A percentile compares a stretch with the other conserved stretches of the same genome.
Conservation (phyloP, 192 early-diverging fungal species). For the Gaertneriomyces sp. region DNA sequence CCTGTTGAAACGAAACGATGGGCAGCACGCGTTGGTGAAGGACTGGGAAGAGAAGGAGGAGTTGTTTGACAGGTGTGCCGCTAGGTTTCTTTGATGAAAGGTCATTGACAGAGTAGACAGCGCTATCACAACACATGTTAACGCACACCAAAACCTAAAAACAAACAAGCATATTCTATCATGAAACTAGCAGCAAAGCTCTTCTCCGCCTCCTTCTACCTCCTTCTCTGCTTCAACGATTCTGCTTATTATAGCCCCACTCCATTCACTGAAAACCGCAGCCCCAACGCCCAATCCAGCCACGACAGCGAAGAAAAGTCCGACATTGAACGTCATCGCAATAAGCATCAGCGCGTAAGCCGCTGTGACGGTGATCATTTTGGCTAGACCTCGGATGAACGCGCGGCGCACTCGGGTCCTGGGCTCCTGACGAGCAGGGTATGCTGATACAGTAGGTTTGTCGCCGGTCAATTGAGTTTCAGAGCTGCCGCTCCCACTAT, state of each 20-base stretch:
- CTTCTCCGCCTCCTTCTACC: slow-evolving; percentile 4
- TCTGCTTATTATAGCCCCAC: background rate
- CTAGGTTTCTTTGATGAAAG: too few relatives aligned
- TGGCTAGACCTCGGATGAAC: slow-evolving; percentile 37
- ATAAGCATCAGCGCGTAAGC: slow-evolving; percentile 59
- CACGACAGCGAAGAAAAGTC: slow-evolving; percentile 56
- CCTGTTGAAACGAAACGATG: too few relatives aligned
- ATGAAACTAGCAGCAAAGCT: slow-evolving; percentile 21
- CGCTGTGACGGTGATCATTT: slow-evolving; percentile 39
- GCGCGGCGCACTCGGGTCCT: slow-evolving; percentile 11
- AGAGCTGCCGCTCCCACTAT: background rate
- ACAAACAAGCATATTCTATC: background rate
- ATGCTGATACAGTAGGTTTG: background rate
- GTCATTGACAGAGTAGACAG: too few relatives aligned
- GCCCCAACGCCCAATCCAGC: slow-evolving; percentile 48
- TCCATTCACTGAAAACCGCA: slow-evolving; percentile 38
- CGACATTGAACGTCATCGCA: slow-evolving; percentile 65
- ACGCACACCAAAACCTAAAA: background rate
- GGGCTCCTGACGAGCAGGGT: background rate
- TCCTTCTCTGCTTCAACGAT: slow-evolving; percentile 5
- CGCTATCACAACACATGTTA: background rate
- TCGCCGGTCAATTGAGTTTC: background rate
- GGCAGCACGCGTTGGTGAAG: too few relatives aligned
- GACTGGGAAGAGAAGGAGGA: too few relatives aligned
- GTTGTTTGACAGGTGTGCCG: too few relatives aligned